Base-by-base conservation (phyloP, 768 basidiomycete species). In the Lepiota brunneoincarnata region DNA sequence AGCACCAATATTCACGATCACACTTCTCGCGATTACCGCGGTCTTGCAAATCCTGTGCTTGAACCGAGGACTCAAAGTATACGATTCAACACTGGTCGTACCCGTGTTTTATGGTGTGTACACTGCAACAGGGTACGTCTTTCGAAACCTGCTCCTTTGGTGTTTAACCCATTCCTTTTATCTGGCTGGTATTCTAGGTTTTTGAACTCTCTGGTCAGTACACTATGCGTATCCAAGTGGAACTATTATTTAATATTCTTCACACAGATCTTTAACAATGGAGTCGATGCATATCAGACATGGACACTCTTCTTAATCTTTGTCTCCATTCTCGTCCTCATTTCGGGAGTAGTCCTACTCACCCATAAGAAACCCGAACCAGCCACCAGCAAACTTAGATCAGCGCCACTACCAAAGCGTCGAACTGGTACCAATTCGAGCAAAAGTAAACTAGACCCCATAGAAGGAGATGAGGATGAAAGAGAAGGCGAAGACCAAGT, bases 81-180 rank as follows among this genome's bases (percentile, higher is more conserved):
- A 95, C 61, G 94, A 93, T 63, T 91, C 89, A 15, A 92, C 91
- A 0, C 70, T 97, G 0, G 93, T 97, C 15, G 94, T 97, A 0
- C 95, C 96, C 0, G 87, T 95, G 12, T 97, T 98, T 67, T 98
- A 96, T 65, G 93, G 93, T 9, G 85, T 93, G 9, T 95, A 94
- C 64, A 94, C 92, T 0, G 89, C 88, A 2, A 78, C 82, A 20
- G 91, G 91, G 82, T 90, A 65, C 41, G 79, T 70, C 11, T 23
- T 24, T 37, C 28, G 36, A 7, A 24, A 31, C n/a, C n/a, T 49
- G 15, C 18, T 24, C 31, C 9, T 23, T 34, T 36, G 20, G 35
- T 18, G 20, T 4, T 14, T 48, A 21, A 51, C 39, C 35, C 47
- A 9, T 49, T 53, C 40, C 62, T 14, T 64, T 49, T 26, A 35